A percentile compares a stretch with the other conserved stretches of the same genome.
These are phyloP conservation scores for Linderniella brevidens DNA, from an alignment of 257 asterid genomes.

Conservation along the genomic window DNA sequence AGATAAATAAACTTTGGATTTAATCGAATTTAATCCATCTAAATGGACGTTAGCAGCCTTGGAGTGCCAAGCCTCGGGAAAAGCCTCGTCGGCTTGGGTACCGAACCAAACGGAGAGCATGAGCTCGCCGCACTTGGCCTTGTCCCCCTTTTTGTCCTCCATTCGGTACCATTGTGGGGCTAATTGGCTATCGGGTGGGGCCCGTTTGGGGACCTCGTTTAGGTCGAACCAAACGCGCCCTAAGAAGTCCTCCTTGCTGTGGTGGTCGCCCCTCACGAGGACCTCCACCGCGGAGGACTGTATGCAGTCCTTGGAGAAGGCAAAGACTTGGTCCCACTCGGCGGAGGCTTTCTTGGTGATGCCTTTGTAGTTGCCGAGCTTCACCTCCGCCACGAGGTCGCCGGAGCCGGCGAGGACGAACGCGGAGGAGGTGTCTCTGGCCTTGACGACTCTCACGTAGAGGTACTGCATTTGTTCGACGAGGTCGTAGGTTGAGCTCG, in stretches of 20 bases:
- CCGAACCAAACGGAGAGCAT: constrained; percentile 83
- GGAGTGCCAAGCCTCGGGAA: constrained; percentile 87
- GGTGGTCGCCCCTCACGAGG: constrained; percentile 47
- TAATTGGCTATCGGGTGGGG: constrained; percentile 63
- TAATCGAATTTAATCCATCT: constrained; percentile 58
- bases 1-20: constrained; percentile 66
- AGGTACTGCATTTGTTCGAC: constrained; percentile 86
- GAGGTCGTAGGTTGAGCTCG: constrained; percentile 63
- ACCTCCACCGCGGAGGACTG: constrained; percentile 68
- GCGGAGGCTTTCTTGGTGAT: constrained; percentile 41
- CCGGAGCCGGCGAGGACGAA: constrained; percentile 23
- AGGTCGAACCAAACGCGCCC: constrained; percentile 80
- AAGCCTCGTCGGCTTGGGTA: constrained; percentile 81
- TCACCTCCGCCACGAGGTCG: constrained; percentile 66
- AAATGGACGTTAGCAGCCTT: constrained; percentile 60
- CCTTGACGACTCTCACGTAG: constrained; percentile 56
- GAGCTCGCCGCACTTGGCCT: constrained; percentile 50
- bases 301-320: constrained; percentile 66
- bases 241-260: constrained; percentile 50
- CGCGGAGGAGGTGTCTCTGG: constrained; percentile 22
- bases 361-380: constrained; percentile 70
- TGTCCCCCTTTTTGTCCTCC: constrained; percentile 73
- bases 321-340: constrained; percentile 77
- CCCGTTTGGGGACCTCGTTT: constrained; percentile 68
- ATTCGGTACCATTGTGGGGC: constrained; percentile 86